These are phyloP conservation scores for Picochlorum sp. DNA, from an alignment of 139 green algal genomes.

Conservation along the genomic window DNA sequence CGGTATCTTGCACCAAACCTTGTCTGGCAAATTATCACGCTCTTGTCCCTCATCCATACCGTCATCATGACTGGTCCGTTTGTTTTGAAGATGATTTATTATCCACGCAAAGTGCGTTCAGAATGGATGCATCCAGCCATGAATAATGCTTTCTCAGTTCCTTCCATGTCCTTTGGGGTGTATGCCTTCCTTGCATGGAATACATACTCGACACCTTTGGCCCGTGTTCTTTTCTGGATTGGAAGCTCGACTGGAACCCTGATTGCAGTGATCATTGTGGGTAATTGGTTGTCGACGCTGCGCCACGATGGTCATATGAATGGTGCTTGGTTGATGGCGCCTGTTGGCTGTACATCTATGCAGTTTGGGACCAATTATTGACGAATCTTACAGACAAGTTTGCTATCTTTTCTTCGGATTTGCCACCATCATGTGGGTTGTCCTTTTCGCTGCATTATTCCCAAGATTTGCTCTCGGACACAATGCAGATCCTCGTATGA, in stretches of 20 bases:
- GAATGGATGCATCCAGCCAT: slow-evolving; percentile 28
- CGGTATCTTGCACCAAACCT: slow-evolving; percentile 5
- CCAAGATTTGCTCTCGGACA: slow-evolving; percentile 22
- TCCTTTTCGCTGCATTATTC: slow-evolving; percentile 29
- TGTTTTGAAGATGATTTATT: slow-evolving; percentile 30
- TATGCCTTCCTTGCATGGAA: slow-evolving; percentile 27
- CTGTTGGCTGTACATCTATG: slow-evolving; percentile 29
- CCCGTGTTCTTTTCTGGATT: slow-evolving; percentile 39
- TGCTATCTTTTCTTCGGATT: slow-evolving; percentile 38
- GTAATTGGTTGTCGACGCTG: slow-evolving; percentile 24
- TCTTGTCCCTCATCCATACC: slow-evolving; percentile 27
- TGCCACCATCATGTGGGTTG: slow-evolving; percentile 28
- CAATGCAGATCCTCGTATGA: slow-evolving; percentile 29
- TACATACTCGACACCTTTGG: slow-evolving; percentile 22
- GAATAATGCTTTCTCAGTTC: slow-evolving; percentile 36
- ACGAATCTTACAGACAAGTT: slow-evolving; percentile 18
- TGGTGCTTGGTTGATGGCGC: slow-evolving; percentile 31
- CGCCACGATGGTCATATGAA: slow-evolving; percentile 40
- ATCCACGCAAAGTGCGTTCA: slow-evolving; percentile 37
- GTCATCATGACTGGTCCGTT: slow-evolving; percentile 26
- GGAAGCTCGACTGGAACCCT: slow-evolving; percentile 14
- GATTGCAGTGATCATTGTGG: slow-evolving; percentile 17
- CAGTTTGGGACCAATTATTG: slow-evolving; percentile 29
- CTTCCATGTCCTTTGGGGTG: slow-evolving; percentile 23
- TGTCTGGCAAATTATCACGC: slow-evolving; percentile 27